A percentile compares a stretch with the other conserved stretches of the same genome.
Evolutionary conservation across 495 filamentous ascomycete genomes (phyloP).

Genomic region (Coniosporium apollinis): DNA sequence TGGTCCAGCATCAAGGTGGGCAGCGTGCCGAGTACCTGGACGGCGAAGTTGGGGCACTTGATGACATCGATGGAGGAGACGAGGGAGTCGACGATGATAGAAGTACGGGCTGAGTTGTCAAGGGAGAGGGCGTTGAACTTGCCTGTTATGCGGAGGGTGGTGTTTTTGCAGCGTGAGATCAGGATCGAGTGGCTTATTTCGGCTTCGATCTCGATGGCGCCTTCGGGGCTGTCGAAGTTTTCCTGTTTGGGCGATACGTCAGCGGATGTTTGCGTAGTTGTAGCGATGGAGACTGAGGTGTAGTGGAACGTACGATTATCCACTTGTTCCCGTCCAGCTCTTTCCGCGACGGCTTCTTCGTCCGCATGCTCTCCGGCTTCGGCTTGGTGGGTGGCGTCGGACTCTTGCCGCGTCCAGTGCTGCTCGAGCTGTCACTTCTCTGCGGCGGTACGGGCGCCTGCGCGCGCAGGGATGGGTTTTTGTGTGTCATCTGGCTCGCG

Average conservation of each 20-base stretch:
- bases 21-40: constrained; percentile 69
- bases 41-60: constrained; percentile 79
- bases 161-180: constrained; percentile 77
- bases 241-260: constrained; percentile 34
- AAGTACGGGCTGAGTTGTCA: constrained; percentile 72
- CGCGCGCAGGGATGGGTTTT: constrained; percentile 81
- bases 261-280: no score
- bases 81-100: constrained; percentile 74
- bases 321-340: constrained; percentile 92
- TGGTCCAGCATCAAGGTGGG: constrained; percentile 85
- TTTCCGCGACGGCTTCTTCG: constrained; percentile 82
- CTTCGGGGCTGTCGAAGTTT: constrained; percentile 66
- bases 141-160: constrained; percentile 71
- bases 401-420: constrained; percentile 46
- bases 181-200: constrained; percentile 76
- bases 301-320: constrained; percentile 43
- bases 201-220: constrained; percentile 55
- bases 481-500: constrained; percentile 90
- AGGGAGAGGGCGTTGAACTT: constrained; percentile 92
- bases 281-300: no score
- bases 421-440: constrained; percentile 31
- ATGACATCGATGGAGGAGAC: constrained; percentile 87
- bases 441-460: constrained; percentile 48
- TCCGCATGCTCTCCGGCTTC: constrained; percentile 86
- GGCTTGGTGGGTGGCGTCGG: constrained; percentile 74